phyloP scores from a whole-genome alignment of 1,139 yeast species.

The Blastobotrys persicus region DNA sequence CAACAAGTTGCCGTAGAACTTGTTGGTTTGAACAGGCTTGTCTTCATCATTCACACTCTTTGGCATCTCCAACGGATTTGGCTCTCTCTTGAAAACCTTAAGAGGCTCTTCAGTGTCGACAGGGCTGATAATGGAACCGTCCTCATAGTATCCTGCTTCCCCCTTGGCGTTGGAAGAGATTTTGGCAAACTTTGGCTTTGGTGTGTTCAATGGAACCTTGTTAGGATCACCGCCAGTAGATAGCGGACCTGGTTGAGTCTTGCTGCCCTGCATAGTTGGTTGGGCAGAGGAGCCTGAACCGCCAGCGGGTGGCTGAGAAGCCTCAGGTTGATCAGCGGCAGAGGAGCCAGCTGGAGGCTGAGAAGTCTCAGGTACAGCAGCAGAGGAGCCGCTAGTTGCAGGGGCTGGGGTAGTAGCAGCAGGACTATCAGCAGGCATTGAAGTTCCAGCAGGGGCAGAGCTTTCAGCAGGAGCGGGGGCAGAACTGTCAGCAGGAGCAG shows the following conservation, averaged over 20 bases:
- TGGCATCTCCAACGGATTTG: constrained; percentile 45
- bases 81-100: constrained; percentile 47
- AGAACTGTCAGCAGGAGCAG: constrained; percentile 2
- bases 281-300: neutral
- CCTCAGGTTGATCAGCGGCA: neutral
- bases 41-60: constrained; percentile 47
- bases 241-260: constrained; percentile 3
- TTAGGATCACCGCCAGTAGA: constrained; percentile 5
- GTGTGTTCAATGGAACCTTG: constrained; percentile 9
- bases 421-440: constrained; percentile 4
- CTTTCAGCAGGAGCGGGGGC: constrained; percentile 4
- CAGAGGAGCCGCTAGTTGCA: constrained; percentile 11
- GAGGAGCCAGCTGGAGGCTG: constrained; percentile 8
- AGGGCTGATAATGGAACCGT: constrained; percentile 48
- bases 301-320: constrained; percentile 9
- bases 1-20: constrained; percentile 64
- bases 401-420: constrained; percentile 6
- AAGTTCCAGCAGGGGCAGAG: neutral
- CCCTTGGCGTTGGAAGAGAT: constrained; percentile 13
- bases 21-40: constrained; percentile 56
- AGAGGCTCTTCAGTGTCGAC: constrained; percentile 52
- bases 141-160: constrained; percentile 22
- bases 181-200: neutral
- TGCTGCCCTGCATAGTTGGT: constrained; percentile 6
- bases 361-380: constrained; percentile 8